A percentile compares a stretch with the other conserved stretches of the same genome.
Evolutionary conservation across 2,329 filamentous ascomycete species (phyloP).

Genomic region (Piedraia hortae): DNA sequence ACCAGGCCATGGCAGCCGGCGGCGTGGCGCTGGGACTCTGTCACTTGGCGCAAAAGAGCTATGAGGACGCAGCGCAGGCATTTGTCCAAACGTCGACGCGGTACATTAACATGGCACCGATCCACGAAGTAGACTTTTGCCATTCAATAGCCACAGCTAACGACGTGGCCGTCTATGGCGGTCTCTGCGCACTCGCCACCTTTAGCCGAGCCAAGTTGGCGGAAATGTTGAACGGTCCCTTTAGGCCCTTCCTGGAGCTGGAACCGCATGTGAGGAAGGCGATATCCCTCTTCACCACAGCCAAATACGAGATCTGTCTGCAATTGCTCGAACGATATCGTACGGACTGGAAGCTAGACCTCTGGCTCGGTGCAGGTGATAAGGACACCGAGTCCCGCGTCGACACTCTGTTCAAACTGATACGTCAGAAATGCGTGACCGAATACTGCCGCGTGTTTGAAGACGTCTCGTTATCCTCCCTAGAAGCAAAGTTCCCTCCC

Average conservation of each 20-base stretch:
- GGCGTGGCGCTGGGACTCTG: conserved; percentile 32
- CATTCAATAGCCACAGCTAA: conserved; percentile 53
- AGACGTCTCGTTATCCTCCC: conserved; percentile 51
- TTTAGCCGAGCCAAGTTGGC: conserved; percentile 52
- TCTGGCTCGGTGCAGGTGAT: conserved; percentile 30
- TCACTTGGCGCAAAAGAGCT: conserved; percentile 28
- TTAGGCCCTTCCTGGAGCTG: conserved; percentile 69
- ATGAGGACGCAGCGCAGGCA: conserved; percentile 36
- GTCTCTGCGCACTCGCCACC: conserved; percentile 65
- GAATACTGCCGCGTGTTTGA: conserved; percentile 85
- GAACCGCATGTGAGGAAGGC: conserved; percentile 87
- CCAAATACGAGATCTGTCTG: conserved; percentile 66
- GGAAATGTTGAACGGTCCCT: conserved; percentile 55
- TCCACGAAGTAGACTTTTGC: conserved; percentile 28
- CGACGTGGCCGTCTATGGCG: conserved; percentile 78
- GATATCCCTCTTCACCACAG: conserved; percentile 66
- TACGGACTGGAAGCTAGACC: conserved; percentile 67
- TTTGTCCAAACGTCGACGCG: conserved; percentile 38
- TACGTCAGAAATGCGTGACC: conserved; percentile 75
- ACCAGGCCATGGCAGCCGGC: conserved; percentile 36
- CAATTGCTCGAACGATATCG: conserved; percentile 57
- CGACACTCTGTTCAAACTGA: conserved; percentile 36
- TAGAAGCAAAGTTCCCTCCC: conserved; percentile 46
- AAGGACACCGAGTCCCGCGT: conserved; percentile 24
- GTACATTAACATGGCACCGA: conserved; percentile 15